Evolutionary conservation across 2,329 filamentous ascomycete species (phyloP).

Genomic region (Aspergillus sp.): DNA sequence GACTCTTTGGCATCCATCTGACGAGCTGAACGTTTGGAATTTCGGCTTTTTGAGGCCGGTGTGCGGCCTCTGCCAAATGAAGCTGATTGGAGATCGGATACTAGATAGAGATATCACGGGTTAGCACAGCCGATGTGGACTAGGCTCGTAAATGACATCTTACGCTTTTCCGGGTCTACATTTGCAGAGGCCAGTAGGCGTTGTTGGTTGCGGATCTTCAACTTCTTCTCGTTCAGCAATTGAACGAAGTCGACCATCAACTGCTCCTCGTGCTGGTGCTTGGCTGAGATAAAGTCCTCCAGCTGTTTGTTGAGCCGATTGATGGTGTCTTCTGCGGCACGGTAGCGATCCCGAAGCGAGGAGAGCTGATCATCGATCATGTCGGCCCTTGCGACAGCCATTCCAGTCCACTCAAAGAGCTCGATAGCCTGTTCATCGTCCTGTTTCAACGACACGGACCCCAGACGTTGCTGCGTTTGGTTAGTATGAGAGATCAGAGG

Average conservation of each 20-base stretch:
- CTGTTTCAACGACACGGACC: constrained; percentile 51
- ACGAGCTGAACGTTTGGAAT: constrained; percentile 29
- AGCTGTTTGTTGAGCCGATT: constrained; percentile 54
- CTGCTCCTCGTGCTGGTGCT: constrained; percentile 56
- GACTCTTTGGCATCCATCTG: constrained; percentile 20
- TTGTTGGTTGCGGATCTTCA: constrained; percentile 63
- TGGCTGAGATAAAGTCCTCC: constrained; percentile 57
- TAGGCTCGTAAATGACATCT: not conserved
- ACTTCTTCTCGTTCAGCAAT: constrained; percentile 63
- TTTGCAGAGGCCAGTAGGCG: constrained; percentile 54
- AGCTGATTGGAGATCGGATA: constrained; percentile 25
- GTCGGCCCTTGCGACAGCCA: constrained; percentile 46
- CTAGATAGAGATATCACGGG: constrained; percentile 13
- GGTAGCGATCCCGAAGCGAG: constrained; percentile 39
- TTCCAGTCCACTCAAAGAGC: constrained; percentile 57
- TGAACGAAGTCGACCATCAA: constrained; percentile 59
- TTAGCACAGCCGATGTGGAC: not conserved
- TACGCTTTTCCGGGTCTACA: constrained; percentile 40
- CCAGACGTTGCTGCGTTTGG: constrained; percentile 50
- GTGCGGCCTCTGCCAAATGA: constrained; percentile 10
- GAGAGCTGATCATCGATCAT: constrained; percentile 43
- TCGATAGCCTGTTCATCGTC: constrained; percentile 56
- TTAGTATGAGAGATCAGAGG: constrained; percentile 10
- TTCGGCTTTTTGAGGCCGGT: constrained; percentile 15
- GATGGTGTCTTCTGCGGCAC: constrained; percentile 50